These are phyloP conservation scores for Nemania sp. DNA, from an alignment of 2,329 filamentous ascomycete species.

Conservation along the genomic window DNA sequence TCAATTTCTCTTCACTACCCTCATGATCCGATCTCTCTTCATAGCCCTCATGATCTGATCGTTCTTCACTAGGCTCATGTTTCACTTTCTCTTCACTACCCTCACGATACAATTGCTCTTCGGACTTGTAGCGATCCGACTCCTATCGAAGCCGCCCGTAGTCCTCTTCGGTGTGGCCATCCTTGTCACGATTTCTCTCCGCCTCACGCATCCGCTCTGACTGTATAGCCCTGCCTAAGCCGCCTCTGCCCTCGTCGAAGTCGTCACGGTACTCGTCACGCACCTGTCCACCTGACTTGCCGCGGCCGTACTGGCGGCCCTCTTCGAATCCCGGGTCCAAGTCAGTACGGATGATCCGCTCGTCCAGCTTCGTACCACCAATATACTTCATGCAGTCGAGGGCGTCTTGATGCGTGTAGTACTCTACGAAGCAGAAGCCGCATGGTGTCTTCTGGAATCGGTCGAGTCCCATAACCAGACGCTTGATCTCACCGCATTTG, in stretches of 20 bases:
- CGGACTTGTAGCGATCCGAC: conserved; percentile 15
- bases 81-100: too few species aligned
- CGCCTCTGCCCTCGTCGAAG: conserved; percentile 93
- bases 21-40: too few species aligned
- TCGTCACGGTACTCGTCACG: conserved; percentile 98
- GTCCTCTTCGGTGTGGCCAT: conserved; percentile 63
- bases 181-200: conserved; percentile 58
- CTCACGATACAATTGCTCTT: too few species aligned
- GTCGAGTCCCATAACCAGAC: conserved; percentile 96
- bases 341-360: conserved; percentile 95
- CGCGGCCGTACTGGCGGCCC: conserved; percentile 93
- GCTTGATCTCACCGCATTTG: conserved; percentile 98
- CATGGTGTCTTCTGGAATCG: conserved; percentile 98
- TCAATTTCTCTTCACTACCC: too few species aligned
- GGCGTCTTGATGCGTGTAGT: conserved; percentile 97
- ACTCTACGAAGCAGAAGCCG: conserved; percentile 99
- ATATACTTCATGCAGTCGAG: conserved; percentile 99
- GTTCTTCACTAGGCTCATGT: too few species aligned
- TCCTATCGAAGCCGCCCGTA: conserved; percentile 68
- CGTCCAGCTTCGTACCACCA: conserved; percentile 96
- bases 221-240: conserved; percentile 82
- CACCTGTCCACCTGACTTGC: conserved; percentile 96
- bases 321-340: conserved; percentile 96
- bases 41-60: too few species aligned
- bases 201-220: conserved; percentile 54